Percentiles rank a stretch among this genome's conserved stretches.
These are phyloP conservation scores for Exophiala dermatitidis DNA, from an alignment of 2,329 filamentous ascomycete genomes.

Conservation along the genomic window DNA sequence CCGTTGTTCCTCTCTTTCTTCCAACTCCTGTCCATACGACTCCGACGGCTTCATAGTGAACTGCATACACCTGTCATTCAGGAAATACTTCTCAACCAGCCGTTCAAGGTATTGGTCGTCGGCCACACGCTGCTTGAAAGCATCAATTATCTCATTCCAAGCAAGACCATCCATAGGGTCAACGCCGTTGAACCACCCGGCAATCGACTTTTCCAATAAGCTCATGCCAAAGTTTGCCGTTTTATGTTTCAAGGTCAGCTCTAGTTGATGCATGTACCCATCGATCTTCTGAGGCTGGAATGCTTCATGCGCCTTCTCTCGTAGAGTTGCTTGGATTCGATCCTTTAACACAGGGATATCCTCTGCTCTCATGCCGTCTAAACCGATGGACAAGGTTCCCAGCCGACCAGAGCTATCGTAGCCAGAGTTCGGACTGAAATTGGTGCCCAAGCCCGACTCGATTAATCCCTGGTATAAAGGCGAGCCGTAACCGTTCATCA, in stretches of 20 bases:
- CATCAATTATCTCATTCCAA: constrained; percentile 81
- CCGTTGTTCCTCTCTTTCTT: constrained; percentile 66
- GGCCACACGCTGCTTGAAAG: constrained; percentile 66
- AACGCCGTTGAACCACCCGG: constrained; percentile 90
- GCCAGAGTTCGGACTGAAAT: constrained; percentile 91
- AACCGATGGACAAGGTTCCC: constrained; percentile 80
- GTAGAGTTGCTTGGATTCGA: constrained; percentile 64
- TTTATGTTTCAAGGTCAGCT: constrained; percentile 91
- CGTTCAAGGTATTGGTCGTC: constrained; percentile 74
- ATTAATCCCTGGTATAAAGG: constrained; percentile 84
- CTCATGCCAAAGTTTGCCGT: constrained; percentile 91
- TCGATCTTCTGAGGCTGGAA: constrained; percentile 89
- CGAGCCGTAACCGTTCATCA: constrained; percentile 93
- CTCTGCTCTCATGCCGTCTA: constrained; percentile 78
- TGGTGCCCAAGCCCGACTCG: constrained; percentile 80
- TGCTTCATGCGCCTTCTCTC: constrained; percentile 62
- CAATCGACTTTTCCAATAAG: constrained; percentile 78
- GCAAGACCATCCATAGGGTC: constrained; percentile 86
- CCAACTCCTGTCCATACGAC: constrained; percentile 65
- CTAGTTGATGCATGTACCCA: constrained; percentile 85
- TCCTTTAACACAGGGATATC: constrained; percentile 71
- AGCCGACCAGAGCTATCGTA: constrained; percentile 72
- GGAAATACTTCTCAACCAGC: constrained; percentile 78
- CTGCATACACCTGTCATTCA: constrained; percentile 77
- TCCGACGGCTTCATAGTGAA: constrained; percentile 91